Evolutionary conservation across 306 rosid species (phyloP).

Genomic region (Cucumis cinereus): DNA sequence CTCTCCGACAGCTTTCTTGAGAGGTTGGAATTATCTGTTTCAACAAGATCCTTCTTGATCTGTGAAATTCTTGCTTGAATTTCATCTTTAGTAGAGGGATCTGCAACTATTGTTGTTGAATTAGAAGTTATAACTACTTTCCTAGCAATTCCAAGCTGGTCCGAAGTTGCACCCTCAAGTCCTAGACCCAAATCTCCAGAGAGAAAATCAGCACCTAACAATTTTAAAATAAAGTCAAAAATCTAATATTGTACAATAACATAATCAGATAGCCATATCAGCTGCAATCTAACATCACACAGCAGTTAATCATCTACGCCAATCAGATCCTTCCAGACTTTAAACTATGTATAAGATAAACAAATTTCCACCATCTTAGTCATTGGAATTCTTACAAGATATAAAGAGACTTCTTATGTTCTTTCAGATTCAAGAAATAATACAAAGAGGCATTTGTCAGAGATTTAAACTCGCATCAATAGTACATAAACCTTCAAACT

Average conservation of each 20-base stretch:
- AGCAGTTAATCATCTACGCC: not conserved
- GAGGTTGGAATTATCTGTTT: constrained; percentile 54
- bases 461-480: not conserved
- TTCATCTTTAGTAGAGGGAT: constrained; percentile 77
- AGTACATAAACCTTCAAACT: not conserved
- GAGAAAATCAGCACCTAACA: constrained; percentile 82
- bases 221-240: constrained; percentile 15
- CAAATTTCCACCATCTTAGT: not conserved
- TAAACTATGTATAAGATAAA: not conserved
- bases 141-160: constrained; percentile 83
- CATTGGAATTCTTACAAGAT: not conserved
- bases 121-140: constrained; percentile 66
- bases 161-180: constrained; percentile 84
- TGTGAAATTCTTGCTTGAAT: constrained; percentile 81
- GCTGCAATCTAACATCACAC: not conserved
- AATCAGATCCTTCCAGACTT: not conserved
- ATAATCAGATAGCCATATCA: not conserved
- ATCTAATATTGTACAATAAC: not conserved
- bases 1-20: constrained; percentile 85
- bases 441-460: not conserved
- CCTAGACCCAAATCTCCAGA: constrained; percentile 80
- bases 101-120: constrained; percentile 65
- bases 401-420: not conserved
- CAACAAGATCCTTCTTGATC: constrained; percentile 76
- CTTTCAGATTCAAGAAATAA: not conserved